A percentile compares a stretch with the other conserved stretches of the same genome.
Conservation (phyloP, 2,329 filamentous ascomycete species). For the Cryphonectria nitschkei region DNA sequence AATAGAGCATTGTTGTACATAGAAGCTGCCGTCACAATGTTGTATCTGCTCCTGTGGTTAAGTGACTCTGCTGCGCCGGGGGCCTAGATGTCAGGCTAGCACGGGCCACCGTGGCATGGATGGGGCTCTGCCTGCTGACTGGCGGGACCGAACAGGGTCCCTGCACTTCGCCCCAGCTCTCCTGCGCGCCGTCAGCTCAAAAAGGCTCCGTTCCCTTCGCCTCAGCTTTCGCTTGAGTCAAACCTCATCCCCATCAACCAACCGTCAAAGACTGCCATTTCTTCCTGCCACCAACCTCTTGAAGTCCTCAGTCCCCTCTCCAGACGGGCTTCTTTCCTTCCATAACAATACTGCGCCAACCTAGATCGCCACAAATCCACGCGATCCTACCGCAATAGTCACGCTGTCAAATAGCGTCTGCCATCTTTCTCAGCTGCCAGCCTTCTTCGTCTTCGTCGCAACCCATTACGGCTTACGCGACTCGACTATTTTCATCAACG, state of each 20-base stretch:
- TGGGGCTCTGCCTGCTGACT: constrained; percentile 2
- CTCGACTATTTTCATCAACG: background rate
- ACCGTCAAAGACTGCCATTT: constrained; percentile 3
- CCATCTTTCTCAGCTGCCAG: background rate
- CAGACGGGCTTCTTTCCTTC: constrained; percentile 1
- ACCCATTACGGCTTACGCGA: background rate
- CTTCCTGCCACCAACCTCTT: background rate
- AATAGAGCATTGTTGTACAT: background rate
- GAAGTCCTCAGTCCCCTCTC: background rate
- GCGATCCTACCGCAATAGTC: background rate
- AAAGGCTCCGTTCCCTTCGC: constrained; percentile 8
- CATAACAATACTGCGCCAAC: background rate
- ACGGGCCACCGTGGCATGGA: background rate
- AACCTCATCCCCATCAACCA: background rate
- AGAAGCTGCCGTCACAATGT: background rate
- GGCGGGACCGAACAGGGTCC: background rate
- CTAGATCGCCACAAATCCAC: background rate
- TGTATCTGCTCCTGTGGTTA: background rate
- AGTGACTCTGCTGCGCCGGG: background rate
- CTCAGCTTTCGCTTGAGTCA: constrained; percentile 12
- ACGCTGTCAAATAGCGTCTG: background rate
- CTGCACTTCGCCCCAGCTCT: constrained; percentile 15
- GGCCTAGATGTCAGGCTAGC: background rate
- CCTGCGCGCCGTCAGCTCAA: constrained; percentile 4
- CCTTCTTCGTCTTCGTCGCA: background rate